phyloP scores from a whole-genome alignment of 257 asterid species.

The Mitragyna speciosa region DNA sequence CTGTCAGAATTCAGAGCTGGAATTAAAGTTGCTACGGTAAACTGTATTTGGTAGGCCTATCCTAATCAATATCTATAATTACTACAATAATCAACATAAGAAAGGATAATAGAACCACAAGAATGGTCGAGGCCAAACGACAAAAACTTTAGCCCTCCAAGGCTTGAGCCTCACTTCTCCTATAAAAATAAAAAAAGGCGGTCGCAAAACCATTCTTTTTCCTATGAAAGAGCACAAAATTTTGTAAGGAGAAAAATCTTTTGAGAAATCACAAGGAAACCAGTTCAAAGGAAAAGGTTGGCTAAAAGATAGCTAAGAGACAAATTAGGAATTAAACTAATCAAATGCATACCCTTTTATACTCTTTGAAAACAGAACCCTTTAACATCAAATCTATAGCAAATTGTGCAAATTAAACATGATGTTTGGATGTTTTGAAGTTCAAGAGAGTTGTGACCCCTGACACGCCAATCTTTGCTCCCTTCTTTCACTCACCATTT shows the following conservation, averaged over 20 bases:
- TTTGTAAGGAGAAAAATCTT: conserved; percentile 26
- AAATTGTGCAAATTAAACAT: conserved; percentile 42
- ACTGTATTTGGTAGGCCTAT: background rate
- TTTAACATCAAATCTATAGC: conserved; percentile 20
- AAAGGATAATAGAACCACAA: background rate
- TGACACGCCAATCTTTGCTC: conserved; percentile 45
- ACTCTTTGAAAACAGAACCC: conserved; percentile 32
- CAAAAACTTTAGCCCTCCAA: conserved; percentile 37
- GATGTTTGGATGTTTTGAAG: conserved; percentile 42
- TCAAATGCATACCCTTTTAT: conserved; percentile 45
- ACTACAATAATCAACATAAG: background rate
- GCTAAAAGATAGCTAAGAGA: conserved; percentile 24
- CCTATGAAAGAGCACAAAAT: conserved; percentile 20
- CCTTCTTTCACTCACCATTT: conserved; percentile 1
- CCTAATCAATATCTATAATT: background rate
- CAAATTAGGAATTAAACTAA: conserved; percentile 34
- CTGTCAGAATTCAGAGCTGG: background rate
- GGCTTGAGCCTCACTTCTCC: conserved; percentile 24
- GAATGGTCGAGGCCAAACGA: conserved; percentile 18
- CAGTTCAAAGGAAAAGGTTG: conserved; percentile 27
- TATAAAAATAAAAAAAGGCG: conserved; percentile 24
- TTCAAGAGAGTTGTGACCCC: conserved; percentile 36
- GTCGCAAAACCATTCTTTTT: conserved; percentile 17
- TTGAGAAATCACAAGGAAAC: conserved; percentile 17
- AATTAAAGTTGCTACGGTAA: background rate